Conservation (phyloP, 768 basidiomycete species). For the Terana coerulea region DNA sequence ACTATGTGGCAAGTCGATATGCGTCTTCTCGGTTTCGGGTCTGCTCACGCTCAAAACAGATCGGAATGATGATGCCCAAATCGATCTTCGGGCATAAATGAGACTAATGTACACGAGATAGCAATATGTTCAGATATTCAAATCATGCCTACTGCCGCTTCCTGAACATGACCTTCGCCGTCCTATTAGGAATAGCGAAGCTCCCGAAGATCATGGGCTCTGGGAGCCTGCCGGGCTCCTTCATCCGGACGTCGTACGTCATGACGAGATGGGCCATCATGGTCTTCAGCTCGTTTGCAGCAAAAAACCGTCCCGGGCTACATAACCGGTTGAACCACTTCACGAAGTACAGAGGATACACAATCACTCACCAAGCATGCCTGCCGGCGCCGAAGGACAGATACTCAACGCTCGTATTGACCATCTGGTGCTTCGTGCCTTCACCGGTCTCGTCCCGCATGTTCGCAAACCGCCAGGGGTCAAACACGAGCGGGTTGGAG, state of each 20-base stretch:
- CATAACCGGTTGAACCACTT: background rate
- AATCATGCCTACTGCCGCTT: slow-evolving; percentile 25
- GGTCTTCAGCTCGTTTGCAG: slow-evolving; percentile 31
- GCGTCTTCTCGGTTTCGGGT: background rate
- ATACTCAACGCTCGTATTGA: slow-evolving; percentile 15
- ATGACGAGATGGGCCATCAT: slow-evolving; percentile 30
- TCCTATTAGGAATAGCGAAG: slow-evolving; percentile 16
- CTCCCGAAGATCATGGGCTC: slow-evolving; percentile 15
- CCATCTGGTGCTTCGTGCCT: slow-evolving; percentile 10
- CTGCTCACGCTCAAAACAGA: slow-evolving; percentile 25
- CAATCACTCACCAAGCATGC: slow-evolving; percentile 24
- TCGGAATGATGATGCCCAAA: slow-evolving; percentile 55
- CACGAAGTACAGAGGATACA: no score
- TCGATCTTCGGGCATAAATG: slow-evolving; percentile 32
- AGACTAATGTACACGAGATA: no score
- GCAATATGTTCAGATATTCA: no score
- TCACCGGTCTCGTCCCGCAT: slow-evolving; percentile 7
- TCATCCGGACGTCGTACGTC: slow-evolving; percentile 29
- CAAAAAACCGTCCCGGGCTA: slow-evolving; percentile 36
- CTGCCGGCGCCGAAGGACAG: slow-evolving; percentile 24
- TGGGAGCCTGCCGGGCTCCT: slow-evolving; percentile 24
- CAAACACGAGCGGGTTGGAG: slow-evolving; percentile 33
- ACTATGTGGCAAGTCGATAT: slow-evolving; percentile 46
- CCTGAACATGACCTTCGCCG: slow-evolving; percentile 26
- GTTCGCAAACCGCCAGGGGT: slow-evolving; percentile 37